phyloP scores from a whole-genome alignment of 495 filamentous ascomycete genomes.

The Chaetomidium leptoderma region DNA sequence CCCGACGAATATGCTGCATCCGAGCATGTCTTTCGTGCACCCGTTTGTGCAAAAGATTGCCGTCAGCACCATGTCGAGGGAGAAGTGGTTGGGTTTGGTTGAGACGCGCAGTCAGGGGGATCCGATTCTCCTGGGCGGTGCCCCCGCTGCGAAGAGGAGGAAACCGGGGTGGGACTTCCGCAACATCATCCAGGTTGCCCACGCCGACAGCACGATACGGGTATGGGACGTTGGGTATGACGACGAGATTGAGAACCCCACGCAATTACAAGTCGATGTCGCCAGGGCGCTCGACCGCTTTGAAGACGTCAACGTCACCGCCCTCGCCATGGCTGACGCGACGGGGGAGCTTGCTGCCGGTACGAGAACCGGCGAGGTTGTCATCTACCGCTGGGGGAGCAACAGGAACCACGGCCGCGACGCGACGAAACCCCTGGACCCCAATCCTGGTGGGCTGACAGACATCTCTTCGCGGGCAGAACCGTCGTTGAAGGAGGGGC shows the following conservation, averaged over 20 bases:
- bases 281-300: conserved; percentile 74
- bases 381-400: conserved; percentile 80
- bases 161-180: conserved; percentile 60
- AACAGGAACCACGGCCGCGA: conserved; percentile 50
- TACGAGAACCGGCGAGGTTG: conserved; percentile 72
- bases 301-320: conserved; percentile 70
- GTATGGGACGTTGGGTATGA: conserved; percentile 87
- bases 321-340: conserved; percentile 67
- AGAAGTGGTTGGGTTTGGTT: conserved; percentile 80
- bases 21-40: conserved; percentile 77
- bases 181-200: conserved; percentile 74
- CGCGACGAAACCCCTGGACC: conserved; percentile 50
- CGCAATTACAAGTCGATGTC: conserved; percentile 78
- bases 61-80: conserved; percentile 65
- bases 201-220: conserved; percentile 80
- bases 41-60: conserved; percentile 72
- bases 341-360: conserved; percentile 84
- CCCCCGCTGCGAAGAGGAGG: conserved; percentile 53
- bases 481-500: conserved; percentile 71
- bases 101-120: conserved; percentile 72
- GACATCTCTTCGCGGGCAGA: conserved; percentile 71
- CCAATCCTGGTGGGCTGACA: conserved; percentile 60
- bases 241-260: conserved; percentile 87
- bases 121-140: conserved; percentile 49
- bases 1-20: conserved; percentile 85